phyloP scores from a whole-genome alignment of 257 asterid genomes.

The Primulina huaijiensis region DNA sequence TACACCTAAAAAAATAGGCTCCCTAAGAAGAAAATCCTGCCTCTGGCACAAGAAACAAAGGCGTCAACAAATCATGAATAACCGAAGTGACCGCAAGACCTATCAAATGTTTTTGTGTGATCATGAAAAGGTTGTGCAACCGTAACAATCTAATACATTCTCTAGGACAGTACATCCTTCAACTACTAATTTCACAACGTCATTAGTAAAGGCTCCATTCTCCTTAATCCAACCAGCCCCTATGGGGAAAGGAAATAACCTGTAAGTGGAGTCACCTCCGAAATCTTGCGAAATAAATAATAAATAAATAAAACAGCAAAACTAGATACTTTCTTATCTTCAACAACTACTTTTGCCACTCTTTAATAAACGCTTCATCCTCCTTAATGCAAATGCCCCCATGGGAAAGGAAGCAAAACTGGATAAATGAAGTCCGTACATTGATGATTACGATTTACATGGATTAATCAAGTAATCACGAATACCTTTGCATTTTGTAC shows the following conservation, averaged over 20 bases:
- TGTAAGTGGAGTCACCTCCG: background rate
- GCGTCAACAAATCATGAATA: background rate
- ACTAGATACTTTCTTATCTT: too few species aligned
- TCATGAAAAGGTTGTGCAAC: background rate
- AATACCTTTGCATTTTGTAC: background rate
- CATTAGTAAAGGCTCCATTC: background rate
- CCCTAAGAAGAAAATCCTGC: background rate
- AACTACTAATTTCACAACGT: background rate
- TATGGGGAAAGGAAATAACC: background rate
- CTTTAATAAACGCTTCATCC: too few species aligned
- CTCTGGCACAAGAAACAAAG: background rate
- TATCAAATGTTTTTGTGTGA: background rate
- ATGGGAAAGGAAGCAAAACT: background rate
- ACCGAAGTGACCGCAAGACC: background rate
- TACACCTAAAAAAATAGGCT: background rate
- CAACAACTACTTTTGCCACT: too few species aligned
- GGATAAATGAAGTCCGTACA: background rate
- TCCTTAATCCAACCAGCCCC: background rate
- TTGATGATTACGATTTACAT: slow-evolving; percentile 1
- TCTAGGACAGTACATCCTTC: background rate
- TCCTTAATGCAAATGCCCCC: background rate
- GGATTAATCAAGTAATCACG: slow-evolving; percentile 7
- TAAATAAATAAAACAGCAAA: background rate
- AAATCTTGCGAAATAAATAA: background rate
- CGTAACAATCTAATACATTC: background rate